phyloP scores from a whole-genome alignment of 148 eudicot species.

The Tetragonia tetragonoides region DNA sequence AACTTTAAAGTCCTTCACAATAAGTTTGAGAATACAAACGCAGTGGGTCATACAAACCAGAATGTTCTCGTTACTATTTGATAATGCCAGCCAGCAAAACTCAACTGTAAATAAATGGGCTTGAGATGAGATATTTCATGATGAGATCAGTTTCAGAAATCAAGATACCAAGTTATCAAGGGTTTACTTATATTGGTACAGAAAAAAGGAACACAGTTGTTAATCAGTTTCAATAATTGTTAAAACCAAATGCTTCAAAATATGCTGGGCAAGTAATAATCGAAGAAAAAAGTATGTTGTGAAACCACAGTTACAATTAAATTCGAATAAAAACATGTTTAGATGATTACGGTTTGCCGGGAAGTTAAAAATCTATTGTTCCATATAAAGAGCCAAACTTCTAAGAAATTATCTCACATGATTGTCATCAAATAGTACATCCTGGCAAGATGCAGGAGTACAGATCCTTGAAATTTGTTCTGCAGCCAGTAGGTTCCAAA shows the following conservation, averaged over 20 bases:
- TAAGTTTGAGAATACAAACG: background rate
- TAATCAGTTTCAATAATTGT: background rate
- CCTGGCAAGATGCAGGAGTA: constrained; percentile 61
- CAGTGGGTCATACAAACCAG: background rate
- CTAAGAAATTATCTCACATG: constrained; percentile 54
- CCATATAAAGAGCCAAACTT: background rate
- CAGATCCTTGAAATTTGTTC: constrained; percentile 60
- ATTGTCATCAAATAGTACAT: constrained; percentile 73
- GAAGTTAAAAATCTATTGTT: background rate
- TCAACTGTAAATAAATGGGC: background rate
- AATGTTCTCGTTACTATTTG: background rate
- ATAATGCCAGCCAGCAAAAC: background rate
- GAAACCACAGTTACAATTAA: background rate
- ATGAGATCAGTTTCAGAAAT: background rate
- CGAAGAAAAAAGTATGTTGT: background rate
- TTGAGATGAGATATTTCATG: background rate
- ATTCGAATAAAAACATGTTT: too few species aligned
- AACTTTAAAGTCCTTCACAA: background rate
- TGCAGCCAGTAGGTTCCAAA: constrained; percentile 89
- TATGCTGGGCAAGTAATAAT: too few species aligned
- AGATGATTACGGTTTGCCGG: background rate
- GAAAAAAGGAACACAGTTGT: too few species aligned
- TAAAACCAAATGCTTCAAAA: too few species aligned
- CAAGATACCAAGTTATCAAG: background rate
- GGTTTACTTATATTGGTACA: background rate